Evolutionary conservation across 2,329 filamentous ascomycete species (phyloP).

Genomic region (Alternaria consortialis): DNA sequence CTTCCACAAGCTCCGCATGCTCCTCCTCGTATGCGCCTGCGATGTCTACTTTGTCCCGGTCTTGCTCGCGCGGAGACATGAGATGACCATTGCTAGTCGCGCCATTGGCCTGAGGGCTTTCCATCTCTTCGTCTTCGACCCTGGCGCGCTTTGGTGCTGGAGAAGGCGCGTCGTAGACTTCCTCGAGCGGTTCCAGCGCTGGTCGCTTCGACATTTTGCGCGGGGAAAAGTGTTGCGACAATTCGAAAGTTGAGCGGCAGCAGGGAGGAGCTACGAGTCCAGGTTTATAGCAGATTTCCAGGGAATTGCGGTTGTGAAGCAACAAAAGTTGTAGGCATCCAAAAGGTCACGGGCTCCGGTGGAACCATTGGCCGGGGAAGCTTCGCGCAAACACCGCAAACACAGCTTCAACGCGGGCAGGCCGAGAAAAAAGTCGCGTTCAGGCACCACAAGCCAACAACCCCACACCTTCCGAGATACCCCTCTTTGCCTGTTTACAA

Average conservation of each 20-base stretch:
- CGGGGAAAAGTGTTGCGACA: not conserved
- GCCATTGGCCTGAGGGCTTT: conserved; percentile 36
- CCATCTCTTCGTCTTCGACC: conserved; percentile 55
- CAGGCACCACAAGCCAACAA: conserved; percentile 38
- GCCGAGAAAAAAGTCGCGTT: conserved; percentile 48
- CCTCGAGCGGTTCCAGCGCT: conserved; percentile 57
- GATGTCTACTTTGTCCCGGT: conserved; percentile 45
- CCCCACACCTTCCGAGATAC: conserved; percentile 43
- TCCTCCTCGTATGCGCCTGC: conserved; percentile 47
- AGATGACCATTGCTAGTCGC: conserved; percentile 40
- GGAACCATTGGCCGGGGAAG: conserved; percentile 28
- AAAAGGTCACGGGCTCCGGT: conserved; percentile 26
- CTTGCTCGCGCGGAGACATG: conserved; percentile 38
- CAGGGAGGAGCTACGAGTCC: not conserved
- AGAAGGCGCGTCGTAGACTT: conserved; percentile 52
- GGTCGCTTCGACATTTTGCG: conserved; percentile 57
- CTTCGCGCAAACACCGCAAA: conserved; percentile 37
- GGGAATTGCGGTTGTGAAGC: not conserved
- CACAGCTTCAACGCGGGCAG: conserved; percentile 38
- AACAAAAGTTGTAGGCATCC: conserved; percentile 32
- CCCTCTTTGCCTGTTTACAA: conserved; percentile 38
- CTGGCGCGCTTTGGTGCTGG: conserved; percentile 59
- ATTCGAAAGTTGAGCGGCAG: not conserved
- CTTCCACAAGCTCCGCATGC: conserved; percentile 50
- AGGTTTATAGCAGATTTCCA: not conserved